Evolutionary conservation across 2,329 filamentous ascomycete species (phyloP), one percentile per base, ranked within the genome.

Genomic region (Fusarium lyarnte): DNA sequence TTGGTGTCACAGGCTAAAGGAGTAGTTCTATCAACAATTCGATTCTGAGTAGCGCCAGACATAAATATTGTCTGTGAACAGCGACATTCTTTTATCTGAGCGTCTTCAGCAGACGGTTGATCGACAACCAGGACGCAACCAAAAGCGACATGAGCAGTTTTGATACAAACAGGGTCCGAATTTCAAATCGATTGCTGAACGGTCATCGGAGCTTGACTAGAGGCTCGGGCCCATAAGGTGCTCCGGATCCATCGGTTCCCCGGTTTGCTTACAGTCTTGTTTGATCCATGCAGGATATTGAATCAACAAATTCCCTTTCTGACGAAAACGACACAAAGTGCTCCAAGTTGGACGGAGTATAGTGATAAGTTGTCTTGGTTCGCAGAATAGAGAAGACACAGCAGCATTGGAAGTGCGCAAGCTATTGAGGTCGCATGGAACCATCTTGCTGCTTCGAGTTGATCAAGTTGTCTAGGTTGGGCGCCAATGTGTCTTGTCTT

Each of bases 211-310:
- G 64, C 63, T 66, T 51, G 60, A 69, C 61, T 63, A 54, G 60
- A 69, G 62, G 60, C 35, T 39, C 53, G 43, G 58, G 61, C 67
- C 75, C 75, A 77, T 67, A 74, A 35, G 64, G 63, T 67, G 68
- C 66, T 75, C 69, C 73, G 68, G 62, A 68, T 70, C 67, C 74
- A 75, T 69, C 66, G 66, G 66, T 66, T 72, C 75, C 74, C 75
- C 68, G 61, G 72, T 68, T 72, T 70, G 66, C 67, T 68, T 76
- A 66, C 63, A 76, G 47, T 53, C 55, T 46, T 61, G 52, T 41
- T 62, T 69, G 69, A 63, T 58, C 68, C 70, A 73, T 61, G 58
- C 25, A 38, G 41, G n/a, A 45, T 36, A 35, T 49, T n/a, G n/a
- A 35, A 45, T 57, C 38, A 29, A 58, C 49, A 35, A 21, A 16